These are phyloP conservation scores for Tolypocladium ovalisporum DNA, from an alignment of 2,329 filamentous ascomycete species.

Conservation along the genomic window DNA sequence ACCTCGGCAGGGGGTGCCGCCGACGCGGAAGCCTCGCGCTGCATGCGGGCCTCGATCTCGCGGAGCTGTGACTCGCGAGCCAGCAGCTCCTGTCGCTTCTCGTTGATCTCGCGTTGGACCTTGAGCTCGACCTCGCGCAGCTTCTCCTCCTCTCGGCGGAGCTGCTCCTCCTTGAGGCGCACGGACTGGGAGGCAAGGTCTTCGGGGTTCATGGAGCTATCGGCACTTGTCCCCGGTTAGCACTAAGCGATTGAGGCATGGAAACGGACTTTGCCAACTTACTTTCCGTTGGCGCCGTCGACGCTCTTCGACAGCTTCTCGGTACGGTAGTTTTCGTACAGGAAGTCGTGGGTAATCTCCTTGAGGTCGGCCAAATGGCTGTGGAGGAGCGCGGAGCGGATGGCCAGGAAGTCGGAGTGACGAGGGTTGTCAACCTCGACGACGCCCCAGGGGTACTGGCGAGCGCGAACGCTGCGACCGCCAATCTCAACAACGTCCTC, in stretches of 20 bases:
- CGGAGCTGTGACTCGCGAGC: slow-evolving; percentile 96
- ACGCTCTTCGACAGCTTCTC: slow-evolving; percentile 99
- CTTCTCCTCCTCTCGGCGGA: slow-evolving; percentile 98
- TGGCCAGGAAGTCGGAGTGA: slow-evolving; percentile 96
- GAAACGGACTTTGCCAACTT: slow-evolving; percentile 34
- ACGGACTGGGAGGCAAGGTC: slow-evolving; percentile 95
- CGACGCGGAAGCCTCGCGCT: slow-evolving; percentile 58
- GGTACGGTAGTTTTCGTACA: slow-evolving; percentile 99
- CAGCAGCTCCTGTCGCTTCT: slow-evolving; percentile 97
- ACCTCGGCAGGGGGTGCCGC: slow-evolving; percentile 33
- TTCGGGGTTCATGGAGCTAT: slow-evolving; percentile 85
- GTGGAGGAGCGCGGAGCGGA: slow-evolving; percentile 91
- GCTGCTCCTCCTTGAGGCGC: slow-evolving; percentile 98
- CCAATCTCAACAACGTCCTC: slow-evolving; percentile 93
- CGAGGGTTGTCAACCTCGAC: slow-evolving; percentile 99
- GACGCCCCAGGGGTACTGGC: slow-evolving; percentile 98
- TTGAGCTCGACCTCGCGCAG: slow-evolving; percentile 98
- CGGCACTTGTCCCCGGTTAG: slow-evolving; percentile 43
- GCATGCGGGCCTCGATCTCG: slow-evolving; percentile 97
- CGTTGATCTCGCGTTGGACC: slow-evolving; percentile 99
- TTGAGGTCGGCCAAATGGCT: slow-evolving; percentile 97
- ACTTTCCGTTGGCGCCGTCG: slow-evolving; percentile 79
- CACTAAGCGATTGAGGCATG: slow-evolving; percentile 1
- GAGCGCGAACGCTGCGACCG: slow-evolving; percentile 81
- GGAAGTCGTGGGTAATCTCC: slow-evolving; percentile 99